These are phyloP conservation scores for Cordyceps militaris DNA, from an alignment of 2,329 filamentous ascomycete genomes.

Conservation along the genomic window DNA sequence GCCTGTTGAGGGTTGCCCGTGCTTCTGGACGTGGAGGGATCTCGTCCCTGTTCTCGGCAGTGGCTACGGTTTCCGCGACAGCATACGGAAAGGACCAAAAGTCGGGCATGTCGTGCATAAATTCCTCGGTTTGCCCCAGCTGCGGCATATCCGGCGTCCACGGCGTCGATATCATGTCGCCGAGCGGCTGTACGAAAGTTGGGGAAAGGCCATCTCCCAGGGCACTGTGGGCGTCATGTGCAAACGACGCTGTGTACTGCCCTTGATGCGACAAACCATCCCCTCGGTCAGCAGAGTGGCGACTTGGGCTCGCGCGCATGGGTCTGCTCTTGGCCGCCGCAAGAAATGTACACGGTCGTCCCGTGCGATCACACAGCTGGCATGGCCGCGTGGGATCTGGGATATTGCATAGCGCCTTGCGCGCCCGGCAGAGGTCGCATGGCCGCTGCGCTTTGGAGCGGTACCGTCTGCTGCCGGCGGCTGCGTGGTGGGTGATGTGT, in stretches of 20 bases:
- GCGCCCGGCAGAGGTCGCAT: constrained; percentile 19
- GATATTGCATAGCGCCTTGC: constrained; percentile 23
- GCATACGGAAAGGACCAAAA: background rate
- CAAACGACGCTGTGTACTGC: background rate
- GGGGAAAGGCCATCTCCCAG: background rate
- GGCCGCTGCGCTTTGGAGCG: constrained; percentile 19
- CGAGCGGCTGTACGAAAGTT: background rate
- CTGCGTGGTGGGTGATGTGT: background rate
- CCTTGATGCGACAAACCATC: background rate
- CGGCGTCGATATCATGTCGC: background rate
- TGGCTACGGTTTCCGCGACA: background rate
- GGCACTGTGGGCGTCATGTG: background rate
- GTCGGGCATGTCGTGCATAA: background rate
- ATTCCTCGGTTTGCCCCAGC: background rate
- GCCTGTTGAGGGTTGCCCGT: background rate
- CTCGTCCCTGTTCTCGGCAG: background rate
- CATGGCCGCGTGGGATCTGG: constrained; percentile 21
- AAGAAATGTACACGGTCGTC: constrained; percentile 20
- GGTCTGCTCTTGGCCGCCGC: background rate
- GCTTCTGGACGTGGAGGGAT: background rate
- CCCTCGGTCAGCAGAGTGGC: background rate
- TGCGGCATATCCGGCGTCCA: background rate
- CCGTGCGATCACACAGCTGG: constrained; percentile 20
- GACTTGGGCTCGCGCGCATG: background rate
- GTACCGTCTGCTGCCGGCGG: constrained; percentile 14